Evolutionary conservation across 345 rosid species (phyloP).

Genomic region (Euphorbia lathyris): DNA sequence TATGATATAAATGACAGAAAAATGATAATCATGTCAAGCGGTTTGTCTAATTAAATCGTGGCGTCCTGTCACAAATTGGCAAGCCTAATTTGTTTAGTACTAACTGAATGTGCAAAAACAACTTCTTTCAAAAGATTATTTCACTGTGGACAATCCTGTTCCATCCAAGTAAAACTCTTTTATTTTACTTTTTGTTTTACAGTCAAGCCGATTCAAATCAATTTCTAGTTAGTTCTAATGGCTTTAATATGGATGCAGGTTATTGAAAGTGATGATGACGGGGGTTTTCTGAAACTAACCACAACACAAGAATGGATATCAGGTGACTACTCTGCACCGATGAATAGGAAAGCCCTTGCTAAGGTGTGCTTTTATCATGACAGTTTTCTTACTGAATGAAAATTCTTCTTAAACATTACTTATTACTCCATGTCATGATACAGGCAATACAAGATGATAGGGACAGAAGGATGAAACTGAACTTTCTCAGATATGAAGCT

Average conservation of each 20-base stretch:
- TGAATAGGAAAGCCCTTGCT: slow-evolving; percentile 59
- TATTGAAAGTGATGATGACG: slow-evolving; percentile 28
- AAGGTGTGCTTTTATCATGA: slow-evolving; percentile 42
- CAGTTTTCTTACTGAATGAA: background rate
- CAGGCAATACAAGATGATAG: slow-evolving; percentile 76
- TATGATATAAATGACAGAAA: too few species aligned
- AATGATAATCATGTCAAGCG: too few species aligned
- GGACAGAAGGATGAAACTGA: slow-evolving; percentile 79
- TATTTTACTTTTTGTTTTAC: background rate
- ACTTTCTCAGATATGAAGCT: slow-evolving; percentile 85
- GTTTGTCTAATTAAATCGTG: background rate
- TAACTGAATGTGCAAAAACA: too few species aligned
- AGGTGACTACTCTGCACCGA: slow-evolving; percentile 68
- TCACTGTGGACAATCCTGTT: background rate
- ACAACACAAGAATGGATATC: slow-evolving; percentile 68
- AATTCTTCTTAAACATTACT: slow-evolving; percentile 1
- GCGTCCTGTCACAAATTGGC: too few species aligned
- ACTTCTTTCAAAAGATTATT: background rate
- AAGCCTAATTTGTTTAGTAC: too few species aligned
- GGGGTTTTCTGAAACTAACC: slow-evolving; percentile 74
- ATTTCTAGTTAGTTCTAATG: background rate
- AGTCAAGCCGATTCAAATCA: background rate
- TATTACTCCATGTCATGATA: slow-evolving; percentile 18
- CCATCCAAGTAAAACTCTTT: background rate
- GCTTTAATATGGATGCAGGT: slow-evolving; percentile 36